phyloP scores from a whole-genome alignment of 164 flowering plant species.

The Berberis vulgaris region DNA sequence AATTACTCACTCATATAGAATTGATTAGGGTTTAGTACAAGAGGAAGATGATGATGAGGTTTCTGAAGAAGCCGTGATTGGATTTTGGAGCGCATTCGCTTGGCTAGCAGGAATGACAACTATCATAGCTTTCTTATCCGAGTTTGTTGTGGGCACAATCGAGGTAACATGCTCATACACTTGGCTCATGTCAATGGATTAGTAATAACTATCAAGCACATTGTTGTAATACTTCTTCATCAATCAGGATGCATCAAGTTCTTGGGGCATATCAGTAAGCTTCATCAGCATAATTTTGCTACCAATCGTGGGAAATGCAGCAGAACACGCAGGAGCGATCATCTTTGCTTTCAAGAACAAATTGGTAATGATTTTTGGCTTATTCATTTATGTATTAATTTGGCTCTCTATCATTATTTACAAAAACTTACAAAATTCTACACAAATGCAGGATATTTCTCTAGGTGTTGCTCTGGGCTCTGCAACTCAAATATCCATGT shows the following conservation, averaged over 20 bases:
- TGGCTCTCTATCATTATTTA: neutral
- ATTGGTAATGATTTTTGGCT: conserved; percentile 37
- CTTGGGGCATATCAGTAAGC: conserved; percentile 84
- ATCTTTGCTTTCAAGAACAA: conserved; percentile 90
- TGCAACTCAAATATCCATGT: conserved; percentile 84
- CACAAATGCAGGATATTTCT: conserved; percentile 66
- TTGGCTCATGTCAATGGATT: neutral
- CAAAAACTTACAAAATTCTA: neutral
- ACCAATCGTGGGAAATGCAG: conserved; percentile 95
- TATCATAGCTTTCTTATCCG: conserved; percentile 67
- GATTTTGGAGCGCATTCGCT: conserved; percentile 59
- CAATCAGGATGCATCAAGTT: conserved; percentile 58
- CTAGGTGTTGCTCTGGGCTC: conserved; percentile 91
- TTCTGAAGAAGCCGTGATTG: conserved; percentile 50
- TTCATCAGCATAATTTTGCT: conserved; percentile 85
- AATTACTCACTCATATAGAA: neutral
- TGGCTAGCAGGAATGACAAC: conserved; percentile 74
- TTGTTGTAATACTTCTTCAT: neutral
- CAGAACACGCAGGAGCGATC: conserved; percentile 90
- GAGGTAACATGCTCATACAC: conserved; percentile 42
- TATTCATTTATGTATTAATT: neutral
- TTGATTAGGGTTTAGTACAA: neutral
- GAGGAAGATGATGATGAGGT: conserved; percentile 11
- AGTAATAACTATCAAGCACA: neutral
- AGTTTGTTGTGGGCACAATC: conserved; percentile 75